Conservation (phyloP, 495 filamentous ascomycete species). For the Xylaria palmicola region DNA sequence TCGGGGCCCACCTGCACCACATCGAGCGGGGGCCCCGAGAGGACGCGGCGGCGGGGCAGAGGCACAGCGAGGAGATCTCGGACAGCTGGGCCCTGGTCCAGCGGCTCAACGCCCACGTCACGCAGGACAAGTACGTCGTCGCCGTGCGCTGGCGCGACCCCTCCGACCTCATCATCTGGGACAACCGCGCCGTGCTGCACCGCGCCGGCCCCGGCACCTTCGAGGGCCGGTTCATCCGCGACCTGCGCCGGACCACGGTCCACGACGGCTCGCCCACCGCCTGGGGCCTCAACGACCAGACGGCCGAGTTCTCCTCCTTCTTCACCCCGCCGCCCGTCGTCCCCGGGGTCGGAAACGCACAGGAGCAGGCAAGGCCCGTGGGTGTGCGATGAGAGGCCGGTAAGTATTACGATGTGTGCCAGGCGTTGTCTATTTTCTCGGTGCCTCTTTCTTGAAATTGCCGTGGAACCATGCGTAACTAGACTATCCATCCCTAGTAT, state of each 20-base stretch:
- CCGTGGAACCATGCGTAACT: too few relatives aligned
- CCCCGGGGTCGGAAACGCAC: too few relatives aligned
- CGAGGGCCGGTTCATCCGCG: slow-evolving; percentile 49
- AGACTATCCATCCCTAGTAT: too few relatives aligned
- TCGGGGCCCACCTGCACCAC: slow-evolving; percentile 56
- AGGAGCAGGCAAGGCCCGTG: not conserved
- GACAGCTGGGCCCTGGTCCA: slow-evolving; percentile 42
- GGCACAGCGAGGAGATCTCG: slow-evolving; percentile 29
- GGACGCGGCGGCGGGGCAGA: not conserved
- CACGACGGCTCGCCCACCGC: slow-evolving; percentile 44
- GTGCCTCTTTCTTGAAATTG: too few relatives aligned
- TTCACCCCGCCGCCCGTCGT: not conserved
- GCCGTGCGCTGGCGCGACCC: slow-evolving; percentile 48
- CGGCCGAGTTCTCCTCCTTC: not conserved
- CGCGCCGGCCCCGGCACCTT: slow-evolving; percentile 51
- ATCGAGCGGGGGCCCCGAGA: slow-evolving; percentile 38
- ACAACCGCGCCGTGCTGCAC: slow-evolving; percentile 58
- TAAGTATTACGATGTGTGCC: too few relatives aligned
- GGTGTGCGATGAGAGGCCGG: not conserved
- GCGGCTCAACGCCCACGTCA: slow-evolving; percentile 45
- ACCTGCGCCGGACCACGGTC: slow-evolving; percentile 57
- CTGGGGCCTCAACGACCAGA: slow-evolving; percentile 44
- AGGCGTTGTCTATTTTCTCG: too few relatives aligned
- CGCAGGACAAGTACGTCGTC: slow-evolving; percentile 49
- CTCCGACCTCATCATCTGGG: slow-evolving; percentile 60